Conservation (phyloP, 371 early-diverging fungal species). For the Mortierella sp. region DNA sequence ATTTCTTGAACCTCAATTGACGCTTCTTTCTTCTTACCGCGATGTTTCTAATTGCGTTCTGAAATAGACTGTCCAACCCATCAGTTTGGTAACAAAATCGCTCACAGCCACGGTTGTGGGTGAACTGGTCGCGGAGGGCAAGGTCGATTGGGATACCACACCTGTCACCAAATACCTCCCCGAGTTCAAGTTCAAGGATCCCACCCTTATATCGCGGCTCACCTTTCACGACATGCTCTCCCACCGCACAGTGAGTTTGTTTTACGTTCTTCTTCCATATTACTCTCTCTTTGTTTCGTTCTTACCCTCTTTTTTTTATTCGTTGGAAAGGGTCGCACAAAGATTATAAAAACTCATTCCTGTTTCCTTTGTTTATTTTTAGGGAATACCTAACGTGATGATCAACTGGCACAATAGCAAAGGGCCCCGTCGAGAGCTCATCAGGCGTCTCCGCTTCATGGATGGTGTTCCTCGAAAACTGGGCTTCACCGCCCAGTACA, state of each 20-base stretch:
- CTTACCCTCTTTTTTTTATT: too few relatives aligned
- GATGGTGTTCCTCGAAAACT: not conserved
- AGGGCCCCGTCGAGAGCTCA: constrained; percentile 6
- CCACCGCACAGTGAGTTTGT: constrained; percentile 7
- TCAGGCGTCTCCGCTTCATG: constrained; percentile 10
- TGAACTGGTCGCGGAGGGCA: constrained; percentile 26
- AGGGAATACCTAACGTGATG: not conserved
- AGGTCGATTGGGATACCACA: constrained; percentile 24
- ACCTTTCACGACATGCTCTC: constrained; percentile 23
- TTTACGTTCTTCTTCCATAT: too few relatives aligned
- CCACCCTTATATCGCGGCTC: constrained; percentile 8
- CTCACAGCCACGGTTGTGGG: constrained; percentile 25
- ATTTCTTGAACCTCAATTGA: too few relatives aligned
- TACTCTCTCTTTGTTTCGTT: not conserved
- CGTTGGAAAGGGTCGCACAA: not conserved
- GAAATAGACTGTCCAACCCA: constrained; percentile 2
- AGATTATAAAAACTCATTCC: not conserved
- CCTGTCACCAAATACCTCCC: constrained; percentile 23
- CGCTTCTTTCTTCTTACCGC: not conserved
- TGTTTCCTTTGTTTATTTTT: too few relatives aligned
- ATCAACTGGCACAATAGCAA: not conserved
- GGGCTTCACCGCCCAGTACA: not conserved
- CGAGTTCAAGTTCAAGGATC: constrained; percentile 24
- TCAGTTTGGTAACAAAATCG: constrained; percentile 23
- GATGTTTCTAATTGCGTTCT: not conserved